Evolutionary conservation across 148 eudicot species (phyloP).

Genomic region (Rhododendron ferrugineum): DNA sequence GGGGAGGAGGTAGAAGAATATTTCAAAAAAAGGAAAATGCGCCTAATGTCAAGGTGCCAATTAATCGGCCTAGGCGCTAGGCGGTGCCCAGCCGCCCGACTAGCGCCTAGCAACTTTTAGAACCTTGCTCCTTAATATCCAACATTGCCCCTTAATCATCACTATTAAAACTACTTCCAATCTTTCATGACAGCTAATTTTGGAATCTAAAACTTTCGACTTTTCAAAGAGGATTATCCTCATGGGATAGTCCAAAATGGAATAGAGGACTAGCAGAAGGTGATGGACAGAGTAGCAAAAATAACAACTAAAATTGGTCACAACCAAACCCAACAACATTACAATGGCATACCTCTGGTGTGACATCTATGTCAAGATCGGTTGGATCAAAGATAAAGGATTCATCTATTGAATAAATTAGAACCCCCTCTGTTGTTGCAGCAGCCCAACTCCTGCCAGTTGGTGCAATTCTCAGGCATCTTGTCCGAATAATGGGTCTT

Average conservation of each 20-base stretch:
- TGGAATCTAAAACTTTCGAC: neutral
- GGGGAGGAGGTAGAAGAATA: too few relatives aligned
- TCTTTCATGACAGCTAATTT: neutral
- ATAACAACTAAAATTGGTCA: neutral
- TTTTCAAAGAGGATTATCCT: neutral
- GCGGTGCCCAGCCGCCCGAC: too few relatives aligned
- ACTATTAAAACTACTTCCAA: neutral
- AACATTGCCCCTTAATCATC: neutral
- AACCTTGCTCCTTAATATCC: neutral
- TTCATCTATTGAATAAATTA: constrained; percentile 84
- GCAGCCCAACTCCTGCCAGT: constrained; percentile 95
- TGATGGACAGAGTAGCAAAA: neutral
- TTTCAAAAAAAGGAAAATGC: too few relatives aligned
- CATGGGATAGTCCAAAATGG: neutral
- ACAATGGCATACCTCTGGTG: constrained; percentile 69
- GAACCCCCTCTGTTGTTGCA: constrained; percentile 96
- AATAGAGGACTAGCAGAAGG: neutral
- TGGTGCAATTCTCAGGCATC: constrained; percentile 82
- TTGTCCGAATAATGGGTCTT: constrained; percentile 80
- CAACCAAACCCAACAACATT: neutral
- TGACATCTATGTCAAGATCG: constrained; percentile 92
- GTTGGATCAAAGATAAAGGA: constrained; percentile 95
- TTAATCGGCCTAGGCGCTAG: too few relatives aligned
- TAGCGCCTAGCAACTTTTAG: too few relatives aligned
- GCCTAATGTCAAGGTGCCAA: too few relatives aligned